These are phyloP conservation scores for Drechslera avenae DNA, from an alignment of 2,329 filamentous ascomycete species.

Conservation along the genomic window DNA sequence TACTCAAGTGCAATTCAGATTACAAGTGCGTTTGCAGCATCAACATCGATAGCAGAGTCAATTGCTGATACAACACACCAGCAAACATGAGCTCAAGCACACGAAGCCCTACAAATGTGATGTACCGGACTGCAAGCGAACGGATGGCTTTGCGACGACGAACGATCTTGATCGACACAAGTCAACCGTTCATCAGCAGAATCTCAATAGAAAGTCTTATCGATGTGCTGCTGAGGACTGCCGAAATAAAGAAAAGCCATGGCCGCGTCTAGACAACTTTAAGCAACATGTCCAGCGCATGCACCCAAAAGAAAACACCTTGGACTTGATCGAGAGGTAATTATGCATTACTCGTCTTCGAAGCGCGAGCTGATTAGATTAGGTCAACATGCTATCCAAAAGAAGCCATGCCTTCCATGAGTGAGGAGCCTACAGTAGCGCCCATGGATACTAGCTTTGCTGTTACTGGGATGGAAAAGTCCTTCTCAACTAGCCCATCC, in stretches of 20 bases:
- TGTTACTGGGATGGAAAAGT: conserved; percentile 38
- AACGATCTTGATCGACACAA: conserved; percentile 85
- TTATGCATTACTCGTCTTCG: not conserved
- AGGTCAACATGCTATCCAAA: conserved; percentile 32
- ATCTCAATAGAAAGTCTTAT: conserved; percentile 52
- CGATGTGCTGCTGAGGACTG: conserved; percentile 65
- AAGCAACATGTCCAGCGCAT: conserved; percentile 75
- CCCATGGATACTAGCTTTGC: conserved; percentile 38
- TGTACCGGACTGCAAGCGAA: conserved; percentile 60
- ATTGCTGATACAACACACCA: conserved; percentile 46
- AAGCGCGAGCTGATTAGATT: conserved; percentile 18
- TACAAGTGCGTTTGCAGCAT: conserved; percentile 39
- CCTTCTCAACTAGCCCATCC: conserved; percentile 19
- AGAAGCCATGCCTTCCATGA: conserved; percentile 6
- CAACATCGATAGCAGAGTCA: not conserved
- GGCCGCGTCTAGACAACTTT: conserved; percentile 87
- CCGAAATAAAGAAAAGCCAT: conserved; percentile 67
- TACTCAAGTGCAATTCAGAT: conserved; percentile 45
- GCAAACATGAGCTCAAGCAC: conserved; percentile 77
- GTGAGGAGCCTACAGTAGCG: conserved; percentile 21
- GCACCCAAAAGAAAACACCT: conserved; percentile 59
- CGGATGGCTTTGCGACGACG: conserved; percentile 73
- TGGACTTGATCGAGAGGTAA: conserved; percentile 56
- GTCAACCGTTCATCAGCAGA: conserved; percentile 69
- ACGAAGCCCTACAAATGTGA: conserved; percentile 69